Conservation (phyloP, 2,329 filamentous ascomycete species). For the Sporothrix protearum region DNA sequence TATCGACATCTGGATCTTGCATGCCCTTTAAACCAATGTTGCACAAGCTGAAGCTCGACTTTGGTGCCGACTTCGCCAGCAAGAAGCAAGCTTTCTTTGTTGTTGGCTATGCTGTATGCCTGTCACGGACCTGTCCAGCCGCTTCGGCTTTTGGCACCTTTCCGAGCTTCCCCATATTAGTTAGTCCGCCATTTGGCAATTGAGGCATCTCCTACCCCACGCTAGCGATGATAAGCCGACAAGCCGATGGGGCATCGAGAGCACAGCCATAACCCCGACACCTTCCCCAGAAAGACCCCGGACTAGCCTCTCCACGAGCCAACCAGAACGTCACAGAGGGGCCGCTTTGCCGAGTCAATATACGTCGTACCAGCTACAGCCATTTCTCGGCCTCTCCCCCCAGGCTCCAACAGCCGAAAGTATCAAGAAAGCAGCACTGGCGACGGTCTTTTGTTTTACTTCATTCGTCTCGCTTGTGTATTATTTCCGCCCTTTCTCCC, state of each 20-base stretch:
- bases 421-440: neutral
- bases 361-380: neutral
- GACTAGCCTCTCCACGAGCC: neutral
- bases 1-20: neutral
- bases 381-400: neutral
- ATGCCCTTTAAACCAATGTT: neutral
- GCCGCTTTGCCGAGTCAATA: neutral
- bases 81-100: neutral
- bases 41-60: neutral
- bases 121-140: neutral
- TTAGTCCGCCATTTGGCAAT: neutral
- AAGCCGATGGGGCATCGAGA: neutral
- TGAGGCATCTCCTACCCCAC: neutral
- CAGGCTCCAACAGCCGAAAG: neutral
- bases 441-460: slow-evolving; percentile 4
- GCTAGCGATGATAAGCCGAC: neutral
- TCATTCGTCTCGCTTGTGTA: neutral
- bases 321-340: neutral
- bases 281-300: neutral
- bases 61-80: neutral
- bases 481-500: neutral
- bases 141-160: neutral
- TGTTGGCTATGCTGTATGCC: neutral
- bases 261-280: neutral
- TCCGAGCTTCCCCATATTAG: neutral